phyloP scores from a whole-genome alignment of 768 basidiomycete genomes.

The Termitomyces sp. region DNA sequence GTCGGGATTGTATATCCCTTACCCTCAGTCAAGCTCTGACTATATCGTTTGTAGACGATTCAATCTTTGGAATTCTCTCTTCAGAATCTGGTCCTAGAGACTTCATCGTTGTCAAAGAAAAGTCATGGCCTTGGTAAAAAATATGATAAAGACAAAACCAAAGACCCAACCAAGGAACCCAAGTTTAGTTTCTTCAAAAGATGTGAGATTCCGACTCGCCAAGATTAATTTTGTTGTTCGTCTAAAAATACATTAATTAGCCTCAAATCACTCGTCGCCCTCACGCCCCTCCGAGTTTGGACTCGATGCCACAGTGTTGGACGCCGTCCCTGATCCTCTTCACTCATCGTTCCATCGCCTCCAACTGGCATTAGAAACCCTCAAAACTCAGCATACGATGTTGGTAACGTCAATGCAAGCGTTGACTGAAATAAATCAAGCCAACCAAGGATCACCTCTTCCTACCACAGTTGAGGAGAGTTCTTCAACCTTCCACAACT shows the following conservation, averaged over 20 bases:
- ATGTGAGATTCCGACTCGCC: constrained; percentile 28
- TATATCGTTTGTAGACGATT: constrained; percentile 40
- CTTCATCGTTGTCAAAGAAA: constrained; percentile 31
- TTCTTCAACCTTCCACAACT: constrained; percentile 11
- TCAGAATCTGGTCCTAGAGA: constrained; percentile 34
- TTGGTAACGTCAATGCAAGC: constrained; percentile 39
- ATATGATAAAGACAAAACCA: constrained; percentile 46
- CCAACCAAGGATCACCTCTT: constrained; percentile 29
- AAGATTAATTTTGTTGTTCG: not conserved
- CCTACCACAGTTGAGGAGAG: constrained; percentile 43
- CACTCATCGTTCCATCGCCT: constrained; percentile 35
- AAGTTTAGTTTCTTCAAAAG: constrained; percentile 62
- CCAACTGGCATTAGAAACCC: constrained; percentile 39
- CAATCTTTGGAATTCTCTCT: constrained; percentile 54
- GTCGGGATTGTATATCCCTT: constrained; percentile 16
- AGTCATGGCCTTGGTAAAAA: constrained; percentile 37
- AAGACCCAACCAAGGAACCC: constrained; percentile 29
- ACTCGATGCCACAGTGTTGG: not conserved
- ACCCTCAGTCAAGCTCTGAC: not conserved
- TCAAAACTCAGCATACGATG: constrained; percentile 56
- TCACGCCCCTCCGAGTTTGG: constrained; percentile 15
- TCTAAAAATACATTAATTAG: constrained; percentile 6
- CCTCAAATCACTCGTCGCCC: constrained; percentile 19
- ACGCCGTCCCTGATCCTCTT: constrained; percentile 9
- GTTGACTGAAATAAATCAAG: constrained; percentile 23